Evolutionary conservation across 1,139 yeast genomes (phyloP).

Genomic region (Wickerhamiella pararugosa): DNA sequence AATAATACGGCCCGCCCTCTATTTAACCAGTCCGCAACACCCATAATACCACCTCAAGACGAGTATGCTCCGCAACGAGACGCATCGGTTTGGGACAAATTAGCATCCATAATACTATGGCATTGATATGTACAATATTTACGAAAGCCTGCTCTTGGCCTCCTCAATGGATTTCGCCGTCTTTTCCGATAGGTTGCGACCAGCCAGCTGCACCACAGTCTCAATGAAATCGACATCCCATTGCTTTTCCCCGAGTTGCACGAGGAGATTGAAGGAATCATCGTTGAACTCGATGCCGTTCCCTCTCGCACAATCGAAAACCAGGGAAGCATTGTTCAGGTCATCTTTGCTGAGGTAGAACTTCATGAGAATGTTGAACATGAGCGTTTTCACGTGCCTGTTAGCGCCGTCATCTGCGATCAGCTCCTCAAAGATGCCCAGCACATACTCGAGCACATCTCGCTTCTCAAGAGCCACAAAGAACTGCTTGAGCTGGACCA

Average conservation of each 20-base stretch:
- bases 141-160: too few species aligned
- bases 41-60: too few species aligned
- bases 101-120: too few species aligned
- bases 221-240: slow-evolving; percentile 12
- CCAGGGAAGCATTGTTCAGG: slow-evolving; percentile 10
- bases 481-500: slow-evolving; percentile 16
- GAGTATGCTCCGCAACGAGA: too few species aligned
- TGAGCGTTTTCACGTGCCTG: slow-evolving; percentile 16
- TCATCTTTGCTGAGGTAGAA: slow-evolving; percentile 8
- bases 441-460: slow-evolving; percentile 44
- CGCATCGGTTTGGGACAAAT: too few species aligned
- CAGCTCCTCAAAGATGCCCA: slow-evolving; percentile 33
- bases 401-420: slow-evolving; percentile 11
- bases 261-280: slow-evolving; percentile 17
- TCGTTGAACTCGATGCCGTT: slow-evolving; percentile 15
- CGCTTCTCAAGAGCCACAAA: slow-evolving; percentile 10
- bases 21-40: too few species aligned
- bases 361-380: slow-evolving; percentile 17
- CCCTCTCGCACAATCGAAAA: slow-evolving; percentile 12
- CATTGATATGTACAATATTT: too few species aligned
- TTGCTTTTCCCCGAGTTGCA: slow-evolving; percentile 10
- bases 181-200: too few species aligned
- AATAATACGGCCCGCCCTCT: too few species aligned
- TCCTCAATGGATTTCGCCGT: too few species aligned
- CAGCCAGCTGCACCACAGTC: not conserved